Conservation (phyloP, 2,329 filamentous ascomycete species). For the Boeremia exigua region DNA sequence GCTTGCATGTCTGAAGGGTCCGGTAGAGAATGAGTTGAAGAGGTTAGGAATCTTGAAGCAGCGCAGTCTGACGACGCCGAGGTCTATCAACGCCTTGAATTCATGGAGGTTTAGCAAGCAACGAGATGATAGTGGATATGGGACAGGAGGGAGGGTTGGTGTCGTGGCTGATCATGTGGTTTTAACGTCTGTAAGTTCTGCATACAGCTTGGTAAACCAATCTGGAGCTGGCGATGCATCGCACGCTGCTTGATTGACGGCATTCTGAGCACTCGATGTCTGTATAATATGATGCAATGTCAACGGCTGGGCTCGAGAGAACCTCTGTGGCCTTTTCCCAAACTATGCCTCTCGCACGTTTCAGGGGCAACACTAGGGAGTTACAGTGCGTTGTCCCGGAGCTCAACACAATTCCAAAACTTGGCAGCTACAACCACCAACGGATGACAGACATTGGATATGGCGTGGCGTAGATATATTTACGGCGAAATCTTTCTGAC, state of each 20-base stretch:
- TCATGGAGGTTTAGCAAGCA: constrained; percentile 9
- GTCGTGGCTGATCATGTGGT: constrained; percentile 12
- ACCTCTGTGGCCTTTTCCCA: no score
- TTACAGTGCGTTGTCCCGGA: no score
- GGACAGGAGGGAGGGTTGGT: constrained; percentile 12
- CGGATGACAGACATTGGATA: no score
- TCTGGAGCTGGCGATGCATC: background rate
- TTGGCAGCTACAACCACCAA: no score
- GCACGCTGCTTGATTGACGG: background rate
- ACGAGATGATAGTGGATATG: constrained; percentile 16
- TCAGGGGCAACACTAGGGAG: no score
- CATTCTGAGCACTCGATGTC: background rate
- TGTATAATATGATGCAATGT: constrained; percentile 1
- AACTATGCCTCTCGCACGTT: no score
- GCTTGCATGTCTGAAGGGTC: constrained; percentile 32
- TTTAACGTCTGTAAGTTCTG: background rate
- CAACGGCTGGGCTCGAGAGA: background rate
- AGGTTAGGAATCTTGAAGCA: constrained; percentile 27
- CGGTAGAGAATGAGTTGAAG: constrained; percentile 27
- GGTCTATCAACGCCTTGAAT: constrained; percentile 25
- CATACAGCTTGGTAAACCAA: background rate
- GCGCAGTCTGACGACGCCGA: constrained; percentile 25
- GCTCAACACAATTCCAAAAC: no score
- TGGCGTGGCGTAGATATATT: no score
- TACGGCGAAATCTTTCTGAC: no score